Percentiles rank a stretch among this genome's conserved stretches.
These are phyloP conservation scores for Akebia trifoliata DNA, from an alignment of 164 flowering plant genomes.

Conservation along the genomic window DNA sequence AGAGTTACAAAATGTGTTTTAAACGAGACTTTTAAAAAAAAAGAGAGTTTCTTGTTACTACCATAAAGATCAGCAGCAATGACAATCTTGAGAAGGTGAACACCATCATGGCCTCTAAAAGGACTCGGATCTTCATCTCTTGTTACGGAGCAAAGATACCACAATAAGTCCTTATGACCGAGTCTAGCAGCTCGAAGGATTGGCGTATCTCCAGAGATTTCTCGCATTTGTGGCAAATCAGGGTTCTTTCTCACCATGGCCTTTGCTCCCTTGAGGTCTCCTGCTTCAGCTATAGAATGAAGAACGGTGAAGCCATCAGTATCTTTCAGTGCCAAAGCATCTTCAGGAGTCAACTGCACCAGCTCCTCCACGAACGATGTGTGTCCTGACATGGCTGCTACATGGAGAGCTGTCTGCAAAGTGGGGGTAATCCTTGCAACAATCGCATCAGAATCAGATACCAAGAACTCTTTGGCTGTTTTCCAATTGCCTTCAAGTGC, in stretches of 20 bases:
- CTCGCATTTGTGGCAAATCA: background rate
- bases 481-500: background rate
- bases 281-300: background rate
- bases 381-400: conserved; percentile 6
- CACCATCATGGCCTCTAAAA: background rate
- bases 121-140: background rate
- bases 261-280: background rate
- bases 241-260: conserved; percentile 1
- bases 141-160: background rate
- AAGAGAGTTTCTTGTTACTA: background rate
- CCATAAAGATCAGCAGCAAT: background rate
- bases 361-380: background rate
- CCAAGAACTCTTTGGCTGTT: background rate
- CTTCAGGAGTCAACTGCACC: background rate
- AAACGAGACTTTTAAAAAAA: background rate
- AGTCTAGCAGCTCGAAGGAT: background rate
- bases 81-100: background rate
- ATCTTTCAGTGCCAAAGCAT: no score
- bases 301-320: background rate
- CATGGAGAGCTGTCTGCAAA: background rate
- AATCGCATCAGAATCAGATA: background rate
- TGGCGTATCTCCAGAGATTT: background rate
- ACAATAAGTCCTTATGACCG: background rate
- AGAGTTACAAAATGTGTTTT: no score
- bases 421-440: background rate